These are phyloP conservation scores for Telopea speciosissima DNA, from an alignment of 177 flowering plant genomes.

Conservation along the genomic window DNA sequence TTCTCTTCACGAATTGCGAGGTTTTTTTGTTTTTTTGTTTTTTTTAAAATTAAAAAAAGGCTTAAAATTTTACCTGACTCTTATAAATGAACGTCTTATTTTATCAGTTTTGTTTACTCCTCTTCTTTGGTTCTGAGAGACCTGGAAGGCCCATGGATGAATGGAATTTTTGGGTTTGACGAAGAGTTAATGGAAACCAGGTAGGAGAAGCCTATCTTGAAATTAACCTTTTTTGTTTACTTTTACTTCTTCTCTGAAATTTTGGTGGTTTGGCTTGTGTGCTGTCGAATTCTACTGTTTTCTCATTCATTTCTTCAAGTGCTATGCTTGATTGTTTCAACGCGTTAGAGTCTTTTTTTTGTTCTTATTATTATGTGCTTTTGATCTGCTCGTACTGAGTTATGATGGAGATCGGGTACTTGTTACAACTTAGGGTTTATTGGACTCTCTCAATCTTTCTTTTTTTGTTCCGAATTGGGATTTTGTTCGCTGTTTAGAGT, in stretches of 20 bases:
- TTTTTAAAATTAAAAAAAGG: no score
- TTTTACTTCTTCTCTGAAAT: not conserved
- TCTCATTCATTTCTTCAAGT: not conserved
- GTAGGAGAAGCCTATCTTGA: conserved; percentile 11
- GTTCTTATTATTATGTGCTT: conserved; percentile 7
- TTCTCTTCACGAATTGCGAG: conserved; percentile 26
- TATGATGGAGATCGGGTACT: conserved; percentile 12
- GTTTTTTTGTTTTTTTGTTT: conserved; percentile 12
- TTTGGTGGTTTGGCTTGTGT: not conserved
- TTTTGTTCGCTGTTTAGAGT: conserved; percentile 13
- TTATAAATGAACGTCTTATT: not conserved
- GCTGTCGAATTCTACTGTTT: not conserved
- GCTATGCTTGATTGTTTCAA: not conserved
- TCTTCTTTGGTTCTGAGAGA: no score
- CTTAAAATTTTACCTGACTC: not conserved
- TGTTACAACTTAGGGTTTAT: conserved; percentile 3
- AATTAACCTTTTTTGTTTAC: conserved; percentile 4
- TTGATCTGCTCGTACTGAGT: conserved; percentile 12
- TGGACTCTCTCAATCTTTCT: not conserved
- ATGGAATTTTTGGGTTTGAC: conserved; percentile 16
- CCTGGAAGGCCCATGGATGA: conserved; percentile 13
- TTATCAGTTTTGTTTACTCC: conserved; percentile 5
- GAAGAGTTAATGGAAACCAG: conserved; percentile 14
- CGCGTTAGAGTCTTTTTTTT: not conserved
- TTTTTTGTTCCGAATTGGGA: not conserved